Percentiles rank a stretch among this genome's conserved stretches.
These are phyloP conservation scores for Chytridium lagenaria DNA, from an alignment of 371 early-diverging fungal species.

Conservation along the genomic window DNA sequence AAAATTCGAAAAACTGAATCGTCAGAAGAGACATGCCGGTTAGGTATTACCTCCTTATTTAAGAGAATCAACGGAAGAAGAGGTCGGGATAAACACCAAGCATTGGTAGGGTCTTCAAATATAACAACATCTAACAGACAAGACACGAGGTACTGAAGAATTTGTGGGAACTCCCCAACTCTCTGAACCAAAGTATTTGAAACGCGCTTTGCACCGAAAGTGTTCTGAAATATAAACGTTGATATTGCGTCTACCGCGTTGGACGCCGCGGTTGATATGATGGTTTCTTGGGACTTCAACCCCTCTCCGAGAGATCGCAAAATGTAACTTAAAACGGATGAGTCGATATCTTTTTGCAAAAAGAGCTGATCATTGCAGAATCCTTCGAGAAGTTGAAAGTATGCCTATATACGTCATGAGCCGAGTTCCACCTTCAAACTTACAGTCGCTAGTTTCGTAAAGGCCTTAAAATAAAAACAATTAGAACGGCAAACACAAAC, in stretches of 20 bases:
- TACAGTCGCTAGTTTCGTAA: slow-evolving; percentile 64
- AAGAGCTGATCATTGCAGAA: slow-evolving; percentile 71
- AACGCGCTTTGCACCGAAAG: slow-evolving; percentile 47
- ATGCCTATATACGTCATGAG: slow-evolving; percentile 47
- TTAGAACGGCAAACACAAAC: no score
- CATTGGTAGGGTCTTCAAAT: slow-evolving; percentile 80
- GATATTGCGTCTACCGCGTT: slow-evolving; percentile 74
- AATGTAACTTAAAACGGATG: slow-evolving; percentile 62
- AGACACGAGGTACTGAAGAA: slow-evolving; percentile 67
- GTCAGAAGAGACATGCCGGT: neutral
- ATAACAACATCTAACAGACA: slow-evolving; percentile 73
- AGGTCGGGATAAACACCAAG: slow-evolving; percentile 85
- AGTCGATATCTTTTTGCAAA: slow-evolving; percentile 61
- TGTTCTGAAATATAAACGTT: slow-evolving; percentile 71
- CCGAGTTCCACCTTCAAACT: neutral
- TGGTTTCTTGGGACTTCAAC: slow-evolving; percentile 56
- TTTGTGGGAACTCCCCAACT: slow-evolving; percentile 59
- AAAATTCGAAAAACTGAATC: slow-evolving; percentile 67
- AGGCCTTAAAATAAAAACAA: slow-evolving; percentile 53
- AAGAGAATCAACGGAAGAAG: slow-evolving; percentile 78
- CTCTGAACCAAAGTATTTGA: slow-evolving; percentile 65
- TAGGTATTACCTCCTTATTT: slow-evolving; percentile 64
- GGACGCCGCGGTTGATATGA: slow-evolving; percentile 72
- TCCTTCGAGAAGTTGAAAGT: slow-evolving; percentile 67
- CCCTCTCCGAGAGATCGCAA: slow-evolving; percentile 69